Evolutionary conservation across 2,329 filamentous ascomycete genomes (phyloP), one percentile per base, ranked within the genome.

Genomic region (Colletotrichum melonis): DNA sequence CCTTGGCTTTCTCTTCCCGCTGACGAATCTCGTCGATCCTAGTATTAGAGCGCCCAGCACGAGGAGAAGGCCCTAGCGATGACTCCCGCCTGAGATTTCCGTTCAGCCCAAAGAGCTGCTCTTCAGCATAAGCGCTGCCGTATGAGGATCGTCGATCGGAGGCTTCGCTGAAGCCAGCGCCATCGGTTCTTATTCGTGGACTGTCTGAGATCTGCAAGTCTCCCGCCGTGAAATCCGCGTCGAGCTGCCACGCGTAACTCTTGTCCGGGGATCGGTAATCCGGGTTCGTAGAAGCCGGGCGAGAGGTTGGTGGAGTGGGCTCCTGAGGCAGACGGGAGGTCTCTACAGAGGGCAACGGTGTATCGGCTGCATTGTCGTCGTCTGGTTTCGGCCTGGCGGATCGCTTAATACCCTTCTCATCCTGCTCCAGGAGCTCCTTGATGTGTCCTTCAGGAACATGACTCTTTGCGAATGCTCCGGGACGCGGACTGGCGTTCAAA

Each of bases 171-270:
- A 83, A 83, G 1, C 81, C 84, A 35, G 81, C 79, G 35, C 80
- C 79, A 30, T 76, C 79, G 26, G 85, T 80, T 32, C 79, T 82
- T 64, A 90, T 84, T 38, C 87, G 86, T n/a, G 89, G 89, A 74
- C 88, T 91, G 74, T 87, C 83, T 0, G 89, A 91, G 42, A 88
- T 78, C 70, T 90, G 88, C 52, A 90, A 72, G 71, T 90, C 88
- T 55, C 85, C 84, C 12, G 86, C 88, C 0, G 89, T 90, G 75
- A 91, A 90, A 67, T 91, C 89, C 5, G 86, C 85, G 42, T 91
- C 89, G 7, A 89, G 79, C 69, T 90, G 82, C 89, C 88, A 91
- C 8, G 85, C 86, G 69, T 86, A 88, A 75, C 85, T 87, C 78
- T 88, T 89, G 64, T 87, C 85, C 0, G 88, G 88, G 0, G 87